Percentiles rank a stretch among this genome's conserved stretches.
These are phyloP conservation scores for Phialophora macrospora DNA, from an alignment of 2,329 filamentous ascomycete species.

Conservation along the genomic window DNA sequence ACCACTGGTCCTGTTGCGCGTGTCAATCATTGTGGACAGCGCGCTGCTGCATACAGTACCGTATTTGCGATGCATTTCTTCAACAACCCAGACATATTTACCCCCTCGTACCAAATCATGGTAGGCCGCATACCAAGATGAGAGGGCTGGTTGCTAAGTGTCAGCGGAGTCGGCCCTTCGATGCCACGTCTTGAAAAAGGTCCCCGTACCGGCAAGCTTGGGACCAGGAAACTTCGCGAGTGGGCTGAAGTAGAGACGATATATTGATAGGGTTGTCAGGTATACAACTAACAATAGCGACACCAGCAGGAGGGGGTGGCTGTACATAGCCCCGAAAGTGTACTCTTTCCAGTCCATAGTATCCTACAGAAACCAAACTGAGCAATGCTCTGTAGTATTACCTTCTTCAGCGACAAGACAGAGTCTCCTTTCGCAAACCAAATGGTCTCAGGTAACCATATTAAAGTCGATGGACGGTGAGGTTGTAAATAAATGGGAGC, in stretches of 20 bases:
- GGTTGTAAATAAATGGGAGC: background rate
- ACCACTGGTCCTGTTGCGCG: background rate
- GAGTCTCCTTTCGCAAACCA: background rate
- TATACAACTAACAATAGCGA: background rate
- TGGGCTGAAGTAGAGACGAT: slow-evolving; percentile 8
- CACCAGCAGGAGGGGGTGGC: background rate
- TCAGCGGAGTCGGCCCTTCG: background rate
- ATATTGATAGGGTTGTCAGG: background rate
- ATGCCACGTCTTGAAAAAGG: background rate
- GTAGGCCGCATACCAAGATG: slow-evolving; percentile 5
- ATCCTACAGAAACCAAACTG: background rate
- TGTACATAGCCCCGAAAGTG: background rate
- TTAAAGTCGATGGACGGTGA: no score
- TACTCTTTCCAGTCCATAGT: slow-evolving; percentile 2
- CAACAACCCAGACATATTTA: slow-evolving; percentile 7
- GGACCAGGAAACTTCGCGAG: background rate
- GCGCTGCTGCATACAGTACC: background rate
- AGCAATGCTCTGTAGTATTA: background rate
- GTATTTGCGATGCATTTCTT: slow-evolving; percentile 6
- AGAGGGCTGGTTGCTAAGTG: background rate
- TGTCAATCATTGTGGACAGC: background rate
- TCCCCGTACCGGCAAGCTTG: background rate
- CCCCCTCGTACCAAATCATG: slow-evolving; percentile 5
- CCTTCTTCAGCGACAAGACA: background rate
- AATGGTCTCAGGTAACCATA: background rate